Base-by-base conservation (phyloP, 768 basidiomycete genomes). In the Collybia nuda region DNA sequence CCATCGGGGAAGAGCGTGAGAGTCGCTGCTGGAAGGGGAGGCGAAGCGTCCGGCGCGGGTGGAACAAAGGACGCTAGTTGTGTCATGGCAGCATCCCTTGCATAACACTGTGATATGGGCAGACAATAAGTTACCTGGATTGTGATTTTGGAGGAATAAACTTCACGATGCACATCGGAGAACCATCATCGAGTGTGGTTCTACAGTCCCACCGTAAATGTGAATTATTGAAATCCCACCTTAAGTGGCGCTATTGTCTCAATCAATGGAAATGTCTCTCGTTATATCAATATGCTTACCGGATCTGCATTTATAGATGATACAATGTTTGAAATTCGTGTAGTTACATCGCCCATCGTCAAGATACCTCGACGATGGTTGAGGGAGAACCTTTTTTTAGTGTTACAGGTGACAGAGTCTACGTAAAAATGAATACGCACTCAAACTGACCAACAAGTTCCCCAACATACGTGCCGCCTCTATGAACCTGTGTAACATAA, bases 51-150 rank as follows among this genome's bases (percentile, higher is more conserved):
- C 4, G 73, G 58, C 1, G 77, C 74, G 2, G 77, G 76, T 5
- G 76, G 76, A 3, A 78, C 70, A 56, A 79, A 77, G 1, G 73
- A 64, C 0, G 77, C 77, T 1, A 78, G 62, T 40, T 77, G 74
- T 18, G 59, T 59, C 39, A 57, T 40, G 37, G 61, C 52, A 15
- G 50, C n/a, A 38, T 57, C 56, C n/a, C 59, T 50, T 23, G 62
- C 60, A 28, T 66, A 68, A 54, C 74, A 74, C 69, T 69, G 42
- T 15, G 38, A 15, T 29, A 28, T 3, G 36, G 5, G 6, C 40
- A 48, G 4, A 41, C 38, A 21, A n/a, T 19, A n/a, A 18, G 44
- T 6, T 17, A 49, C 37, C 23, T 42, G 8, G 17, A 12, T 14
- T 17, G 24, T 22, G 22, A 17, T 1, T 9, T 5, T 18, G 45